These are phyloP conservation scores for Calvatia gigantea DNA, from an alignment of 768 basidiomycete genomes.

Conservation along the genomic window DNA sequence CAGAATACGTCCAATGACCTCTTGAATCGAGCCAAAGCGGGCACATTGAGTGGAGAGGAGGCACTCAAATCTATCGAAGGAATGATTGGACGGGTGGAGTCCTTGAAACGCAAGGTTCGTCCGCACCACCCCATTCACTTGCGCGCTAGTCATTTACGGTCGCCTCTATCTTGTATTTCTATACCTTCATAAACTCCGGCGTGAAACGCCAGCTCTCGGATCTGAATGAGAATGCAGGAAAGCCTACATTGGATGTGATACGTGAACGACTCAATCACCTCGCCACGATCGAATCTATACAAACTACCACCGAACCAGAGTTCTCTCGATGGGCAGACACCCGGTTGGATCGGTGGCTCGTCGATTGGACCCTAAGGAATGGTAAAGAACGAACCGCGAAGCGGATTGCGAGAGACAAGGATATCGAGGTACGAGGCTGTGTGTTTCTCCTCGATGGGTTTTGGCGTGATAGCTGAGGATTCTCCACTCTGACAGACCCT, in stretches of 20 bases:
- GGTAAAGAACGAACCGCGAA: constrained; percentile 77
- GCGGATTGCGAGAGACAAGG: constrained; percentile 69
- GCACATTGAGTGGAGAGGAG: constrained; percentile 43
- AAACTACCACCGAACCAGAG: constrained; percentile 47
- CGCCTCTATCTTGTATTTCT: constrained; percentile 1
- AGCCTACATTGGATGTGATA: constrained; percentile 69
- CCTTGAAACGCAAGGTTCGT: constrained; percentile 82
- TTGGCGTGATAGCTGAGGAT: not conserved
- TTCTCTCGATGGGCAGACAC: constrained; percentile 77
- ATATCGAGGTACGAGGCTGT: constrained; percentile 70
- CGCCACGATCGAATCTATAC: constrained; percentile 56
- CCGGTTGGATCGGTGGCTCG: constrained; percentile 83
- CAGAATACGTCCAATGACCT: constrained; percentile 59
- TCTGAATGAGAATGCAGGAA: constrained; percentile 43
- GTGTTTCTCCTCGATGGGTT: constrained; percentile 5
- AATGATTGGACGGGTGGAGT: constrained; percentile 75
- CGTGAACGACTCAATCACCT: constrained; percentile 73
- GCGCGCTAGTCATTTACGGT: not conserved
- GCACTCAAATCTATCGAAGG: constrained; percentile 60
- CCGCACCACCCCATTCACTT: constrained; percentile 1
- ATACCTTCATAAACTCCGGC: constrained; percentile 2
- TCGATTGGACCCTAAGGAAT: constrained; percentile 86
- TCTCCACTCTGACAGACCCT: constrained; percentile 52
- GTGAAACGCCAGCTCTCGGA: constrained; percentile 36
- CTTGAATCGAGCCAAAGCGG: constrained; percentile 37